Base-by-base conservation (phyloP, 2,329 filamentous ascomycete genomes). In the Trichophyton schoenleinii region DNA sequence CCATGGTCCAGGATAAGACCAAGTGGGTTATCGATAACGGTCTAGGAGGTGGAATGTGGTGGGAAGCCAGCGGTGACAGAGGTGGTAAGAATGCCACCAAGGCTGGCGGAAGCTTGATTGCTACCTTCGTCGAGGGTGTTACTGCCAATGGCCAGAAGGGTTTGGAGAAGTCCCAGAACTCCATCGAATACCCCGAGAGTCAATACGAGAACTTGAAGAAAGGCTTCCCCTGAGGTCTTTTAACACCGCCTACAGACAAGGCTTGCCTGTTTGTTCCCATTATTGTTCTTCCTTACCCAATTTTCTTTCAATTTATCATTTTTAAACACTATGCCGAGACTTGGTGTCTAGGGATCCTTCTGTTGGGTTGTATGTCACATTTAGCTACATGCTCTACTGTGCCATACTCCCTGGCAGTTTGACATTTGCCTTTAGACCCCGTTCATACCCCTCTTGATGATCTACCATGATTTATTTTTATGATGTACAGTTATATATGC, bases 31-130 rank as follows among this genome's bases (percentile, higher is more conserved):
- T 79, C 68, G 70, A 82, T 18, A 76, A 80, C 25, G 77, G 81
- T 0, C 80, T 96, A 0, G 91, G 91, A 11, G 91, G 91, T n/a
- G 89, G 82, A 20, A 96, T 96, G 91, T 96, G 91, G 90, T 94
- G 89, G 89, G 91, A 96, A 77, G 88, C 84, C 68, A 92, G 87
- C 68, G 87, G 84, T 3, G 92, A 96, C 71, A 86, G 85, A 69
- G 74, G 78, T 6, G 85, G 84, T 0, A 58, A 28, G 41, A 25
- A 7, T 59, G 73, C 70, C 4, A 68, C 69, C 55, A 68, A 70
- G 57, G 66, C 66, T 5, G 70, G 74, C 31, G 77, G 80, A 0
- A 92, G 88, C 66, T 70, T 96, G 70, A 91, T 91, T 59, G 78
- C 75, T 3, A 85, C 81, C 7, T 76, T 76, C 64, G 69, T 75